These are phyloP conservation scores for Aureobasidium sp. DNA, from an alignment of 2,329 filamentous ascomycete species.

Conservation along the genomic window DNA sequence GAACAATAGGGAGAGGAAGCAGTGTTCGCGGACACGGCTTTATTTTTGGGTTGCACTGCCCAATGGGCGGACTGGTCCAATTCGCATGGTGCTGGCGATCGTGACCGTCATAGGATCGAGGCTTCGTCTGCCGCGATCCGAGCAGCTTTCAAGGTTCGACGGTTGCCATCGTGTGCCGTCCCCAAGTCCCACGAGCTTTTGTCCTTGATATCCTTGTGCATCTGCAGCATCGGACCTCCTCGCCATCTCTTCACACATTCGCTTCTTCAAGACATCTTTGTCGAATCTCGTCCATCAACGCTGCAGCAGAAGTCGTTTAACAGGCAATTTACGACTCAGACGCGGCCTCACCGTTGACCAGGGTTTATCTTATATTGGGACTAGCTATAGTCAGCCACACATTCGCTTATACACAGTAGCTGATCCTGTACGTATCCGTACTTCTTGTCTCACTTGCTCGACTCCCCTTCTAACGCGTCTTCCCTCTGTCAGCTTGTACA, in stretches of 20 bases:
- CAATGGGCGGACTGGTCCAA: background rate
- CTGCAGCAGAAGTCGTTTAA: background rate
- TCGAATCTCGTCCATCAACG: background rate
- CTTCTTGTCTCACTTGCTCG: background rate
- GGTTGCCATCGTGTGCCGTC: slow-evolving; percentile 5
- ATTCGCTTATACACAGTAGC: slow-evolving; percentile 7
- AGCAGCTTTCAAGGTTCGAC: slow-evolving; percentile 3
- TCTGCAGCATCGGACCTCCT: background rate
- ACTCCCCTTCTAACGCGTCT: slow-evolving; percentile 8
- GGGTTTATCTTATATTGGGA: background rate
- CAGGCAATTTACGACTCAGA: background rate
- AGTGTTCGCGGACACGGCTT: background rate
- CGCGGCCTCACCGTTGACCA: background rate
- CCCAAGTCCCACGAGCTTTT: background rate
- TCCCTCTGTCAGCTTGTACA: background rate
- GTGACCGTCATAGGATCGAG: slow-evolving; percentile 4
- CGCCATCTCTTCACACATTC: background rate
- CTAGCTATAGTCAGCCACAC: slow-evolving; percentile 3
- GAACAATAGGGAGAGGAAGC: background rate
- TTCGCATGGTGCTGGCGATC: background rate
- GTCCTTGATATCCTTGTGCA: background rate
- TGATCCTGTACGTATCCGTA: slow-evolving; percentile 7
- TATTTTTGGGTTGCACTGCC: slow-evolving; percentile 7
- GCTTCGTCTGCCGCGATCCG: slow-evolving; percentile 6
- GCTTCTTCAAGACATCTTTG: background rate